Evolutionary conservation across 1,284 basidiomycete genomes (phyloP).

Genomic region (Sphaerobolus stellatus): DNA sequence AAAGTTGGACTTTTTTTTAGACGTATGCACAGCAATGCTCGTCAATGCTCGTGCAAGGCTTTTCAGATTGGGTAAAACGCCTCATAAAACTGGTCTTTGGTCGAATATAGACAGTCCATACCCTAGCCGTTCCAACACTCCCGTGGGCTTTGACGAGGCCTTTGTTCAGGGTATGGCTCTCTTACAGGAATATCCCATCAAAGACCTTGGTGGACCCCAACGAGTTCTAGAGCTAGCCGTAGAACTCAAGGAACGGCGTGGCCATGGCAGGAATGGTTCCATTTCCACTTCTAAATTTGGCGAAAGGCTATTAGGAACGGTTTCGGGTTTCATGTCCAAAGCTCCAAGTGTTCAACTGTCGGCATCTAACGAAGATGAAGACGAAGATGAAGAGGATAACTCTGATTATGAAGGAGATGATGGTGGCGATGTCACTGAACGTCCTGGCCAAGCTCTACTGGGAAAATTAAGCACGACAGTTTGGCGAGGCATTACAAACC

Average conservation of each 20-base stretch:
- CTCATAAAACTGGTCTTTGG: slow-evolving; percentile 54
- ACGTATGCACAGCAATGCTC: slow-evolving; percentile 68
- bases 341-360: slow-evolving; percentile 38
- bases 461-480: slow-evolving; percentile 11
- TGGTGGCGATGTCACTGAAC: slow-evolving; percentile 48
- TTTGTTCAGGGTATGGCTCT: slow-evolving; percentile 66
- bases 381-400: slow-evolving; percentile 30
- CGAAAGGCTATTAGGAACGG: slow-evolving; percentile 53
- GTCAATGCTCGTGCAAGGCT: slow-evolving; percentile 54
- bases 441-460: slow-evolving; percentile 20
- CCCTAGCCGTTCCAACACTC: slow-evolving; percentile 44
- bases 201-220: slow-evolving; percentile 65
- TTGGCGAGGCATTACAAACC: slow-evolving; percentile 54
- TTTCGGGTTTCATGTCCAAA: slow-evolving; percentile 63
- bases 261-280: slow-evolving; percentile 33
- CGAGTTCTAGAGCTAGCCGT: slow-evolving; percentile 63
- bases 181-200: slow-evolving; percentile 62
- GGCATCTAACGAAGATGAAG: slow-evolving; percentile 33
- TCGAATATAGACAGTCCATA: slow-evolving; percentile 41
- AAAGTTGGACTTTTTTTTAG: slow-evolving; percentile 65
- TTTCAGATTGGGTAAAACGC: slow-evolving; percentile 48
- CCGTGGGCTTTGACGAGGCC: slow-evolving; percentile 58
- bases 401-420: slow-evolving; percentile 27
- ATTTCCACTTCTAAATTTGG: slow-evolving; percentile 47
- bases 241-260: slow-evolving; percentile 56